Conservation (phyloP, 805 yeast genomes). For the Maudiozyma bulderi region DNA sequence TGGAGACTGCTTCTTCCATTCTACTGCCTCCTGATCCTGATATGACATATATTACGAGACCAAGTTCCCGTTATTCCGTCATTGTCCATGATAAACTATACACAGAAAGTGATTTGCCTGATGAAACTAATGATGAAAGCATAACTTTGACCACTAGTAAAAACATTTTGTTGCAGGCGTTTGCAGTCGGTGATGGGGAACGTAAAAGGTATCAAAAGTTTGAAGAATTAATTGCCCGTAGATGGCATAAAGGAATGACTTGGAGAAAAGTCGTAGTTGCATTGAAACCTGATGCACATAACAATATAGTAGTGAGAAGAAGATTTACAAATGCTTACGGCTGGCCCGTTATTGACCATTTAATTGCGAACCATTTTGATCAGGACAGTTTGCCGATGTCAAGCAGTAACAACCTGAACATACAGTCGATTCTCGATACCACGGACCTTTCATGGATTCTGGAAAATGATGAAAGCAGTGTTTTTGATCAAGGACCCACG, state of each 20-base stretch:
- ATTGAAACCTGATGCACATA: slow-evolving; percentile 88
- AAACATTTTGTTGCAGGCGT: slow-evolving; percentile 28
- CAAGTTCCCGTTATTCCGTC: slow-evolving; percentile 44
- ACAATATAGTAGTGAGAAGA: slow-evolving; percentile 81
- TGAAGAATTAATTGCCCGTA: slow-evolving; percentile 78
- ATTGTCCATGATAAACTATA: slow-evolving; percentile 66
- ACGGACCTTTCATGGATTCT: slow-evolving; percentile 40
- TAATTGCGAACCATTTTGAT: slow-evolving; percentile 52
- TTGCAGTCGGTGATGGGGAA: slow-evolving; percentile 28
- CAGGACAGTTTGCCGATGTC: slow-evolving; percentile 8
- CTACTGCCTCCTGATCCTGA: slow-evolving; percentile 66
- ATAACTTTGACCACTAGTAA: slow-evolving; percentile 12
- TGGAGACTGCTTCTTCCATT: slow-evolving; percentile 60
- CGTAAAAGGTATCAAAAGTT: slow-evolving; percentile 64
- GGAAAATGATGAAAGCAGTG: slow-evolving; percentile 20
- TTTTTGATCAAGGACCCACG: slow-evolving; percentile 56
- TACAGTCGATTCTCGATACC: neutral
- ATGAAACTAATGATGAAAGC: slow-evolving; percentile 3
- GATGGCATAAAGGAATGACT: slow-evolving; percentile 72
- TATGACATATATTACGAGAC: slow-evolving; percentile 50
- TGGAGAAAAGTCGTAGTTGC: slow-evolving; percentile 91
- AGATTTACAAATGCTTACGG: slow-evolving; percentile 82
- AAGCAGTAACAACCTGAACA: neutral
- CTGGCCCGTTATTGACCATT: slow-evolving; percentile 67
- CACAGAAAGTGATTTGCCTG: slow-evolving; percentile 41